phyloP scores from a whole-genome alignment of 2,329 filamentous ascomycete genomes.

The Trichoderma sp. region DNA sequence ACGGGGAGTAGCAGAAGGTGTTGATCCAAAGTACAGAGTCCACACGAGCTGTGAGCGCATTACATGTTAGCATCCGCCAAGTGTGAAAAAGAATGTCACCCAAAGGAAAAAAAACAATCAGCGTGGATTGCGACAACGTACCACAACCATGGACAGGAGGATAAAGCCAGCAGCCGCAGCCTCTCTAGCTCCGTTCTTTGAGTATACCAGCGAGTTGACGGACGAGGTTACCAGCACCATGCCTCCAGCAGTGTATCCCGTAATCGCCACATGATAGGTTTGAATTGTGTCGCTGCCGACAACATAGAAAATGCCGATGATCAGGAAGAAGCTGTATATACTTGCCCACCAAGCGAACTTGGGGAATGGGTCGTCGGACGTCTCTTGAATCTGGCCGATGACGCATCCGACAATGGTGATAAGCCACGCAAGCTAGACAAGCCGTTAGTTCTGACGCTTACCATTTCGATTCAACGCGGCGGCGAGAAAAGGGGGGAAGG shows the following conservation, averaged over 20 bases:
- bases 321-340: conserved; percentile 80
- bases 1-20: conserved; percentile 79
- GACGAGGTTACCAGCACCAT: conserved; percentile 82
- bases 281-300: conserved; percentile 80
- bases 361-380: conserved; percentile 57
- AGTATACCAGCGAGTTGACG: conserved; percentile 84
- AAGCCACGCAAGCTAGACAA: conserved; percentile 79
- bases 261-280: conserved; percentile 88
- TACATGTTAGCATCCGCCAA: not conserved
- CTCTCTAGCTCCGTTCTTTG: conserved; percentile 67
- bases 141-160: conserved; percentile 85
- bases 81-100: not conserved
- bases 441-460: conserved; percentile 24
- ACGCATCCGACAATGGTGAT: conserved; percentile 87
- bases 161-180: conserved; percentile 92
- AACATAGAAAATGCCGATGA: conserved; percentile 75
- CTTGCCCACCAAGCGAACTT: conserved; percentile 92
- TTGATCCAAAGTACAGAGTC: conserved; percentile 98
- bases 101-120: not conserved
- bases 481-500: not conserved
- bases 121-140: conserved; percentile 46
- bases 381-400: conserved; percentile 58
- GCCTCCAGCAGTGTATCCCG: conserved; percentile 79
- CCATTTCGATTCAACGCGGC: not conserved
- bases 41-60: conserved; percentile 70